These are phyloP conservation scores for Stentor coeruleus DNA, from an alignment of 73 alveolate species.

Conservation along the genomic window DNA sequence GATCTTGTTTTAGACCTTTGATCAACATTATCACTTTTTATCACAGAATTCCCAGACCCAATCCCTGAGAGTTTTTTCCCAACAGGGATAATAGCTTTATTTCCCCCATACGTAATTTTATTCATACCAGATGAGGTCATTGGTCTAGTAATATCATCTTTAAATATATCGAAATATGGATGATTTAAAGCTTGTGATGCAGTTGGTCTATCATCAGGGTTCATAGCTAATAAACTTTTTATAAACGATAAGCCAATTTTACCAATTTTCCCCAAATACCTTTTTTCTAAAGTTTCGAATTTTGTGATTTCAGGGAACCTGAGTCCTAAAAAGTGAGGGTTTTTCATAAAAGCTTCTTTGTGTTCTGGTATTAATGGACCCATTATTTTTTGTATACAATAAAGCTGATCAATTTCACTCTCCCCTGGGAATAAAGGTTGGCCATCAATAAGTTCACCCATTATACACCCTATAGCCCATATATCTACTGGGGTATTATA, in stretches of 20 bases:
- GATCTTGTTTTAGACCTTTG: slow-evolving; percentile 18
- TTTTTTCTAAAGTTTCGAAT: slow-evolving; percentile 92
- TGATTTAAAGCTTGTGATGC: slow-evolving; percentile 71
- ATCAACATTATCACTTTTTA: slow-evolving; percentile 35
- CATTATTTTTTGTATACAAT: slow-evolving; percentile 49
- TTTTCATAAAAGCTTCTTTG: slow-evolving; percentile 65
- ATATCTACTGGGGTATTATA: slow-evolving; percentile 37
- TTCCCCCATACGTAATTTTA: no score
- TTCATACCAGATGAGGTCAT: not conserved
- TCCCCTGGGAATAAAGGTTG: slow-evolving; percentile 87
- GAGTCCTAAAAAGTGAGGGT: slow-evolving; percentile 75
- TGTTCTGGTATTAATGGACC: slow-evolving; percentile 83
- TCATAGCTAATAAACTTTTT: slow-evolving; percentile 70
- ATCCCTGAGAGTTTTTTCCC: not conserved
- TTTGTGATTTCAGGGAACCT: slow-evolving; percentile 77
- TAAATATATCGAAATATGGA: slow-evolving; percentile 67
- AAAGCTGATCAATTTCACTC: slow-evolving; percentile 64
- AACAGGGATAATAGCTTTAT: not conserved
- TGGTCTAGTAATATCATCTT: slow-evolving; percentile 24
- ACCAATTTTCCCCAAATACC: slow-evolving; percentile 77
- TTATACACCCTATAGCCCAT: slow-evolving; percentile 76
- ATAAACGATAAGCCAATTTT: slow-evolving; percentile 64
- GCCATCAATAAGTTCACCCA: slow-evolving; percentile 88
- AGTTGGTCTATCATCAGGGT: slow-evolving; percentile 72
- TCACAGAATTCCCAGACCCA: not conserved